Evolutionary conservation across 768 basidiomycete species (phyloP).

Genomic region (Xerocomellus intermedius): DNA sequence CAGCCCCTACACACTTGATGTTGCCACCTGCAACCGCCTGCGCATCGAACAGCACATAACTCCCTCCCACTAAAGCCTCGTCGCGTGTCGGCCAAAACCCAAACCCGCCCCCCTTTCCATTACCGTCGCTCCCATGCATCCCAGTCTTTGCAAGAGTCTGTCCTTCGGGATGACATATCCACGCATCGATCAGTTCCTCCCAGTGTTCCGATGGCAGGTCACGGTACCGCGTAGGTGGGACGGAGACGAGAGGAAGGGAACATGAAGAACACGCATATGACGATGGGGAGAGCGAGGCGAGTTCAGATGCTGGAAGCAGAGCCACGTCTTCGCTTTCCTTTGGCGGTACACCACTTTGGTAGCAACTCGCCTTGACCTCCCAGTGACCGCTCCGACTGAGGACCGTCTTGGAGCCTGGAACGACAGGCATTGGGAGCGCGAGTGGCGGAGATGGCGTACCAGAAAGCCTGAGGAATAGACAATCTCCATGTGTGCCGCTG

Average conservation of each 20-base stretch:
- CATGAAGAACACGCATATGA: slow-evolving; percentile 80
- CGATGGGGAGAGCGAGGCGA: slow-evolving; percentile 52
- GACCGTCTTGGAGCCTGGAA: slow-evolving; percentile 61
- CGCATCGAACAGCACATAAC: slow-evolving; percentile 79
- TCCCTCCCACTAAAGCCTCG: slow-evolving; percentile 84
- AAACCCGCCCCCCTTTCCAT: slow-evolving; percentile 30
- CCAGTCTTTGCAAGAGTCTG: slow-evolving; percentile 68
- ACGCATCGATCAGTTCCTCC: slow-evolving; percentile 95
- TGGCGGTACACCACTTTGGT: slow-evolving; percentile 24
- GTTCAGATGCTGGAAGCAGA: slow-evolving; percentile 70
- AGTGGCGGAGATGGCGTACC: slow-evolving; percentile 56
- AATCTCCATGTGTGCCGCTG: slow-evolving; percentile 45
- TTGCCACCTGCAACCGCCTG: slow-evolving; percentile 45
- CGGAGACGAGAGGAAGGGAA: slow-evolving; percentile 64
- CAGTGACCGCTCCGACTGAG: slow-evolving; percentile 56
- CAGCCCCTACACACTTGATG: slow-evolving; percentile 16
- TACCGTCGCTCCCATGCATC: slow-evolving; percentile 16
- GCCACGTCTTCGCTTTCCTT: slow-evolving; percentile 32
- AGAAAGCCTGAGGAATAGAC: slow-evolving; percentile 62
- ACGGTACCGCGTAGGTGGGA: slow-evolving; percentile 56
- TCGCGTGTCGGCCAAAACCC: slow-evolving; percentile 78
- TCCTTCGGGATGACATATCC: slow-evolving; percentile 92
- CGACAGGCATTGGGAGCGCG: slow-evolving; percentile 52
- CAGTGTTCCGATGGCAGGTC: slow-evolving; percentile 96
- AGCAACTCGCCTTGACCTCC: slow-evolving; percentile 62